phyloP scores from a whole-genome alignment of 2,329 filamentous ascomycete species.

The Xylariomycetidae sp. region DNA sequence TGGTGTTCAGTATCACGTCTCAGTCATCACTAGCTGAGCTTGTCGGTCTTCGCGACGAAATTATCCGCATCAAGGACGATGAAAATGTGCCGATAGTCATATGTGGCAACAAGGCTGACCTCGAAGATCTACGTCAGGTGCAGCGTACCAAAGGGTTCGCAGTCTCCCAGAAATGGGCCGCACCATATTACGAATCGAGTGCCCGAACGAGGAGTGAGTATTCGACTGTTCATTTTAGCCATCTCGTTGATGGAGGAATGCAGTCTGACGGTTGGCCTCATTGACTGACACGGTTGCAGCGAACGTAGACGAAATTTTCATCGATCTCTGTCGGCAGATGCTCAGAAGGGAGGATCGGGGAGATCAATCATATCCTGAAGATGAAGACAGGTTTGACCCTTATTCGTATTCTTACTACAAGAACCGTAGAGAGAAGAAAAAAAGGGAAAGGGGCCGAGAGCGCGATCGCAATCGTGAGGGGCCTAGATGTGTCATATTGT shows the following conservation, averaged over 20 bases:
- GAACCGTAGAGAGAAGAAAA: slow-evolving; percentile 27
- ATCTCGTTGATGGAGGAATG: background rate
- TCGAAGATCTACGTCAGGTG: slow-evolving; percentile 80
- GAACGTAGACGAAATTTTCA: slow-evolving; percentile 88
- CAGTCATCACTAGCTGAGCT: slow-evolving; percentile 79
- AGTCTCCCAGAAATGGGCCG: slow-evolving; percentile 82
- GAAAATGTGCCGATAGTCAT: slow-evolving; percentile 83
- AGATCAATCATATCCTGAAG: slow-evolving; percentile 32
- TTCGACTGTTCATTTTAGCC: too few species aligned
- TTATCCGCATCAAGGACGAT: slow-evolving; percentile 86
- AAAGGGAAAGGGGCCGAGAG: slow-evolving; percentile 18
- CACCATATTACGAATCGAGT: slow-evolving; percentile 87
- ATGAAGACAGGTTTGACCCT: slow-evolving; percentile 38
- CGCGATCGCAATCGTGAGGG: slow-evolving; percentile 20
- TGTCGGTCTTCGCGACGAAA: slow-evolving; percentile 77
- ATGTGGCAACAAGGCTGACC: slow-evolving; percentile 86
- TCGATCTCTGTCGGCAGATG: slow-evolving; percentile 80
- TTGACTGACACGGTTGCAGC: slow-evolving; percentile 34
- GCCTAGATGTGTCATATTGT: slow-evolving; percentile 41
- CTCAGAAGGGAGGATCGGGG: slow-evolving; percentile 63
- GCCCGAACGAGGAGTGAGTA: slow-evolving; percentile 66
- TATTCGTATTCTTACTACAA: slow-evolving; percentile 27
- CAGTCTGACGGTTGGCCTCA: background rate
- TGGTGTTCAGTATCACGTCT: slow-evolving; percentile 90
- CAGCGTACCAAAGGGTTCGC: slow-evolving; percentile 75